A percentile compares a stretch with the other conserved stretches of the same genome.
These are phyloP conservation scores for Thelonectria olida DNA, from an alignment of 2,329 filamentous ascomycete species.

Conservation along the genomic window DNA sequence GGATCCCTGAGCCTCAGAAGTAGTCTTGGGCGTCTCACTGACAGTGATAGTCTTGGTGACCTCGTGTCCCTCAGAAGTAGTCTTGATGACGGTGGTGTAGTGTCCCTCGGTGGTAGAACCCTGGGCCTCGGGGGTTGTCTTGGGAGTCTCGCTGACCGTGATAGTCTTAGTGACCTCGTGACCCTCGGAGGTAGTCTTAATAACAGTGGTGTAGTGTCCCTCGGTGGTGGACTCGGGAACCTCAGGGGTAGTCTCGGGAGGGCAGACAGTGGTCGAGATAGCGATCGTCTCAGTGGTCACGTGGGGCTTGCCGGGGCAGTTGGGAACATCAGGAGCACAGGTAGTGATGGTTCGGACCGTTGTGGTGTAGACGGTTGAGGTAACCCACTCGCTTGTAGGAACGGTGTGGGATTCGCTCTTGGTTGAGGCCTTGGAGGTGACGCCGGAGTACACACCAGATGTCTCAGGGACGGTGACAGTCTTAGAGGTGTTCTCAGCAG, in stretches of 20 bases:
- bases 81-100: background rate
- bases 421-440: background rate
- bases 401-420: constrained; percentile 10
- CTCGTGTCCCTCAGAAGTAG: background rate
- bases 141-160: too few species aligned
- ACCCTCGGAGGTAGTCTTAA: background rate
- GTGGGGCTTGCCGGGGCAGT: constrained; percentile 3
- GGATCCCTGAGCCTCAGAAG: too few species aligned
- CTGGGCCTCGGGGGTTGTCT: background rate
- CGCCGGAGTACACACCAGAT: too few species aligned
- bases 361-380: constrained; percentile 37
- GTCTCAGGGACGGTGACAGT: too few species aligned
- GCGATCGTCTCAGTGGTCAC: constrained; percentile 44
- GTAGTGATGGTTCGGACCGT: constrained; percentile 32
- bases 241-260: background rate
- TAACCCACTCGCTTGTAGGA: constrained; percentile 2
- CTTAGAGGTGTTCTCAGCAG: too few species aligned
- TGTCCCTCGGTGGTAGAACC: background rate
- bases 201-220: background rate
- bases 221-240: background rate
- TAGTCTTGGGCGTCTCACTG: background rate
- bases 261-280: constrained; percentile 15
- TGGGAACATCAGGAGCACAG: constrained; percentile 35
- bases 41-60: background rate
- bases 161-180: constrained; percentile 8